These are phyloP conservation scores for Panicum miliaceum DNA, from an alignment of 176 grass and related monocot species.

Conservation along the genomic window DNA sequence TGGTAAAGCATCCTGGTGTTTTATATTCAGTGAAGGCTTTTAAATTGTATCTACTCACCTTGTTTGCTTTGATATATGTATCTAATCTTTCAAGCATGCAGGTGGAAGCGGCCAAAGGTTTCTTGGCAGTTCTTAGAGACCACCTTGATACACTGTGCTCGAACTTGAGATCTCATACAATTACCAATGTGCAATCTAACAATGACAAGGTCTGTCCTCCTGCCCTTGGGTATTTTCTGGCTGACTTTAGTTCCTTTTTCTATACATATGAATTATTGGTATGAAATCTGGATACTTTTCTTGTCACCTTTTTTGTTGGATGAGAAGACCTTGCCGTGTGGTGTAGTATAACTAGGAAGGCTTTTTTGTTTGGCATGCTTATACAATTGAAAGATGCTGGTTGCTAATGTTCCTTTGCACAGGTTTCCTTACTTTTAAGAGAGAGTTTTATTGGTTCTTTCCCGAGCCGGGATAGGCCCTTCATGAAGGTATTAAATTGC, in stretches of 20 bases:
- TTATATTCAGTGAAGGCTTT: background rate
- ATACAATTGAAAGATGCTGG: background rate
- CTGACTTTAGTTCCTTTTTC: background rate
- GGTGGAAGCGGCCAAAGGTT: slow-evolving; percentile 99
- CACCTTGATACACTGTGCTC: slow-evolving; percentile 95
- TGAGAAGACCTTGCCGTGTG: background rate
- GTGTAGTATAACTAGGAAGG: background rate
- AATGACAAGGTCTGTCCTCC: slow-evolving; percentile 84
- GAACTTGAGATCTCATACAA: slow-evolving; percentile 94
- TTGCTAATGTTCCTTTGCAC: slow-evolving; percentile 35
- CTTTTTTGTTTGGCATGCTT: slow-evolving; percentile 7
- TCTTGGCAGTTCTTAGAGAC: slow-evolving; percentile 85
- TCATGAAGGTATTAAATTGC: slow-evolving; percentile 85
- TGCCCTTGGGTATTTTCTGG: background rate
- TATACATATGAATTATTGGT: background rate
- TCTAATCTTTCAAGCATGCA: slow-evolving; percentile 49
- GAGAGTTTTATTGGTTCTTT: slow-evolving; percentile 98
- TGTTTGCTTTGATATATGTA: background rate
- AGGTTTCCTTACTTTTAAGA: slow-evolving; percentile 97
- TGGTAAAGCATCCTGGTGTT: background rate
- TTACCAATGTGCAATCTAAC: slow-evolving; percentile 99
- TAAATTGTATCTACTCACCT: slow-evolving; percentile 1
- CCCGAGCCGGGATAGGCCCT: slow-evolving; percentile 67
- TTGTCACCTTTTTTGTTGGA: background rate
- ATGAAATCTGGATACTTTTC: slow-evolving; percentile 12